Percentiles rank a stretch among this genome's conserved stretches.
phyloP scores from a whole-genome alignment of 495 filamentous ascomycete species.

The Glonium stellatum region DNA sequence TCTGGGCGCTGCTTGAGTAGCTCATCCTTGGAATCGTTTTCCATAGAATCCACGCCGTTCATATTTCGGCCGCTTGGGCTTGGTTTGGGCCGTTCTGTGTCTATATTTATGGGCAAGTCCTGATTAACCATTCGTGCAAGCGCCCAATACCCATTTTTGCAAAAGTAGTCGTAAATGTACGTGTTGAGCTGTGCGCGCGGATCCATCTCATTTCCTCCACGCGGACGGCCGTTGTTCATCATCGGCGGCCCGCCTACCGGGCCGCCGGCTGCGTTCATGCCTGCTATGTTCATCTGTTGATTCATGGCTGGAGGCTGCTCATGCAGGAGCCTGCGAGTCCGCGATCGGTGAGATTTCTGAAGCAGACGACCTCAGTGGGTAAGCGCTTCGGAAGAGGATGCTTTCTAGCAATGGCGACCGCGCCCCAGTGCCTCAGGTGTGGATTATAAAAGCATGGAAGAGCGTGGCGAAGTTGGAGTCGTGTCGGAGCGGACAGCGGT shows the following conservation, averaged over 20 bases:
- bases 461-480: slow-evolving; percentile 19
- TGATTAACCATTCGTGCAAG: background rate
- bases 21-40: slow-evolving; percentile 68
- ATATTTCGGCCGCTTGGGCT: slow-evolving; percentile 33
- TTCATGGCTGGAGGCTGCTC: slow-evolving; percentile 27
- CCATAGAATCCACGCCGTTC: slow-evolving; percentile 76
- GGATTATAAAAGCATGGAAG: slow-evolving; percentile 22
- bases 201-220: slow-evolving; percentile 8
- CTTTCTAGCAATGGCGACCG: slow-evolving; percentile 2
- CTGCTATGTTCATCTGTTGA: slow-evolving; percentile 33
- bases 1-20: slow-evolving; percentile 61
- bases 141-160: slow-evolving; percentile 55
- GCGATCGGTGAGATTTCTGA: background rate
- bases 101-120: background rate
- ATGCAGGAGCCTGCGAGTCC: background rate
- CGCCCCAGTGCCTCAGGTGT: slow-evolving; percentile 12
- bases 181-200: slow-evolving; percentile 58
- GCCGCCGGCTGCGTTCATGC: slow-evolving; percentile 28
- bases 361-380: background rate
- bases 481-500: slow-evolving; percentile 12
- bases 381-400: slow-evolving; percentile 2
- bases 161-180: slow-evolving; percentile 95
- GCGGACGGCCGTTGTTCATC: slow-evolving; percentile 25
- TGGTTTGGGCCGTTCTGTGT: slow-evolving; percentile 9
- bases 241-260: slow-evolving; percentile 30